Evolutionary conservation across 805 yeast species (phyloP), one percentile per base, ranked within the genome.

Genomic region (Candida succiphila): DNA sequence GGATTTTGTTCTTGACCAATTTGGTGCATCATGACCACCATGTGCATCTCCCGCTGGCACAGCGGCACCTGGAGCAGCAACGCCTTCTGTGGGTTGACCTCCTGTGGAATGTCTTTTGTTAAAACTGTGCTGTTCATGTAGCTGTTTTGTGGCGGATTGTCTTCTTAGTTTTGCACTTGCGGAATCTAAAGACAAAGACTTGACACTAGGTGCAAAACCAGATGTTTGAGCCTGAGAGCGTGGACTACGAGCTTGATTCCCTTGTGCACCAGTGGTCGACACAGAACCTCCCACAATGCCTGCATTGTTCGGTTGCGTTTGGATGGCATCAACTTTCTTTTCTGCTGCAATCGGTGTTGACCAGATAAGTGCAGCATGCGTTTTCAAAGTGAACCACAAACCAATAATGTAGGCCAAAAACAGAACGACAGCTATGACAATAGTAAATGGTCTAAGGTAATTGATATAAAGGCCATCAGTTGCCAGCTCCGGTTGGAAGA

Each of bases 301-400:
- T 33, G 36, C 32, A 12, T 12, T 32, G 32, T 17, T 17, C 38
- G 28, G 14, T 8, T 21, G 23, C 7, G 38, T 35, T 25, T 51
- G 55, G 2, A 37, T 31, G 1, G 27, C 20, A 10, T 48, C 49
- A 5, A 31, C 12, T 28, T 43, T 45, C 36, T 53, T 52, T 33
- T 67, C 71, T 3, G 60, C 49, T 12, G 60, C 53, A 6, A 69
- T 67, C 4, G 79, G 78, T 1, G 78, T 72, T 30, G 85, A 83
- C 98, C 98, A 92, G 42, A 92, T 92, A 60, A 87, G 65, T 1
- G 95, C 89, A 0, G 98, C 98, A 57, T 92, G 98, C 0, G 97
- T 92, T 48, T 95, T 73, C 48, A 92, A 68, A 0, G 98, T 92
- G 55, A 92, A 92, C 72, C 86, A 78, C 28, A 92, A 63, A 2